Evolutionary conservation across 2,329 filamentous ascomycete genomes (phyloP), one percentile per base, ranked within the genome.

Genomic region (Thielaviopsis ethacetica): DNA sequence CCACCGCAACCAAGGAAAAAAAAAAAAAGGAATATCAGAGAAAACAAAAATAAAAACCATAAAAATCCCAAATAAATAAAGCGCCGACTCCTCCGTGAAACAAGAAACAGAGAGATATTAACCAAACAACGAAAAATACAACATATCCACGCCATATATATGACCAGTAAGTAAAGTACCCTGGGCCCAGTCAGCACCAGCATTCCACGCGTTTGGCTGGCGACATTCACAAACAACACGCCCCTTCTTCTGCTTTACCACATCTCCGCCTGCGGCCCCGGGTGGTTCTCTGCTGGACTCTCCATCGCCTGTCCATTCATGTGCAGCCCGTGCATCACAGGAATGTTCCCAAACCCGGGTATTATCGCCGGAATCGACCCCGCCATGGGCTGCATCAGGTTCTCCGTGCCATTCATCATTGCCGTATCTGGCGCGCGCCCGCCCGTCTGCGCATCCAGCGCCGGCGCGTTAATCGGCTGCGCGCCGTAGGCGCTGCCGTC

Each of bases 271-370:
- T 21, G 34, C 5, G 38, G 54, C n/a, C 47, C 38, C 9, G 44
- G 21, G 17, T n/a, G 54, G 1, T 34, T n/a, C 6, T 49, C 21
- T 3, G 17, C 38, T 22, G 38, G 44, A 12, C 38, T 30, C 3
- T 49, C 38, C 54, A 56, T 49, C 12, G 44, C 26, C 4, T 47
- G 38, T 9, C 41, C 19, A 55, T 44, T 56, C 56, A 59, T 58
- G 7, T 22, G 34, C 47, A 59, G 41, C 19, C 59, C 59, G 51
- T 52, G 49, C 9, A 58, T 56, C 13, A 56, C 12, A 19, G 59
- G 53, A 12, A 61, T 52, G 47, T 61, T 61, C 13, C 59, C 59
- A 50, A 61, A 61, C 12, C 59, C 59, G 10, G 59, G 59, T 6
- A 61, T 61, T 1, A 44, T 44, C 19, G 59, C 53, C 3, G 56